These are phyloP conservation scores for Alloteropsis semialata DNA, from an alignment of 176 grass and related monocot species.

Conservation along the genomic window DNA sequence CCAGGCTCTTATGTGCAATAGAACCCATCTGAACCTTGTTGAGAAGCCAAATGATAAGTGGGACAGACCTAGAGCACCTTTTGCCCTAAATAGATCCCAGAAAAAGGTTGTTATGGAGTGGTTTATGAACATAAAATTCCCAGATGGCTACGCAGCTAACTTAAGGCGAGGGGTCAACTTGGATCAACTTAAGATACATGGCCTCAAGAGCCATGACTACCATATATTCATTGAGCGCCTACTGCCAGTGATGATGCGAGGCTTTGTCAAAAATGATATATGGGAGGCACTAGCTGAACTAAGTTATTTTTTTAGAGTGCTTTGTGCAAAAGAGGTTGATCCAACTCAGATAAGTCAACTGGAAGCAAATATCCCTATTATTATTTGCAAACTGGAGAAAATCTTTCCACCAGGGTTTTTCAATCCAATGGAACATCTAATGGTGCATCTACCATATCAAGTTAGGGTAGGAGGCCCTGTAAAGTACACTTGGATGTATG, in stretches of 20 bases:
- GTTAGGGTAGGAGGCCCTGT: background rate
- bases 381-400: slow-evolving; percentile 26
- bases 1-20: background rate
- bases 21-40: background rate
- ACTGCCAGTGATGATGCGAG: background rate
- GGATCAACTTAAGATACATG: background rate
- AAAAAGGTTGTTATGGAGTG: background rate
- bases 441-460: slow-evolving; percentile 11
- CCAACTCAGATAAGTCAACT: background rate
- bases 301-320: background rate
- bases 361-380: background rate
- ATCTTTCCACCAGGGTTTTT: slow-evolving; percentile 18
- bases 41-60: too few relatives aligned
- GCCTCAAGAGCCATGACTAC: slow-evolving; percentile 28
- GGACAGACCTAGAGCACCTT: background rate
- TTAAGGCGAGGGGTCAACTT: background rate
- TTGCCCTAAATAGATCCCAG: background rate
- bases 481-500: slow-evolving; percentile 29
- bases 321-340: slow-evolving; percentile 9
- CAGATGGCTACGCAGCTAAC: slow-evolving; percentile 11
- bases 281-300: too few relatives aligned
- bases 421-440: slow-evolving; percentile 19
- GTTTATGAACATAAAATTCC: slow-evolving; percentile 7
- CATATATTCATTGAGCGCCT: slow-evolving; percentile 24
- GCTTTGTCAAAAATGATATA: background rate